Conservation (phyloP, 1,284 basidiomycete species). For the Tetrapyrgos nigripes region DNA sequence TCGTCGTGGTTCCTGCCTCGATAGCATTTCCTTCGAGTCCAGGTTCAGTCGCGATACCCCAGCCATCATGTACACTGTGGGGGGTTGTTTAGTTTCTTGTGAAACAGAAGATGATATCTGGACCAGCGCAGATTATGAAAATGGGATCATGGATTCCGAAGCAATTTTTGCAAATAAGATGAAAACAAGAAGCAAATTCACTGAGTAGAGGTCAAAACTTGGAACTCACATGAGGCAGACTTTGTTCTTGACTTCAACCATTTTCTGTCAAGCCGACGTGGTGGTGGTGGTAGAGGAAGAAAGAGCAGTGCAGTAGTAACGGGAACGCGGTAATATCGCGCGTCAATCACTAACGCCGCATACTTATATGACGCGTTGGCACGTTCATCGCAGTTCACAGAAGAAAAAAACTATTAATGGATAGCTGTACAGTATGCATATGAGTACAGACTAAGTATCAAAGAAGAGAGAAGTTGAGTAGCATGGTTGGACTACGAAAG, state of each 20-base stretch:
- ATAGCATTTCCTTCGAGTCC: conserved; percentile 88
- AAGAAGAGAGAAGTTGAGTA: no score
- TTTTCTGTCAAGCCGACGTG: neutral
- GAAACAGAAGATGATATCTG: no score
- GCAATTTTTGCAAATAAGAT: neutral
- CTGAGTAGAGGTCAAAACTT: neutral
- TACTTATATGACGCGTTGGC: no score
- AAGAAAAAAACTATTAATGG: no score
- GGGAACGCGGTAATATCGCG: neutral
- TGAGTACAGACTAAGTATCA: no score
- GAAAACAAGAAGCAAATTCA: conserved; percentile 2
- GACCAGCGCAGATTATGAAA: neutral
- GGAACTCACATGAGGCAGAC: conserved; percentile 82
- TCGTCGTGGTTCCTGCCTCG: conserved; percentile 78
- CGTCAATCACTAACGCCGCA: no score
- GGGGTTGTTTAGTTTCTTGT: neutral
- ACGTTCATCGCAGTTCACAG: no score
- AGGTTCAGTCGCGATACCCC: conserved; percentile 77
- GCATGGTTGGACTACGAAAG: no score
- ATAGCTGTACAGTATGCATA: no score
- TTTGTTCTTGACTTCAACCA: conserved; percentile 76
- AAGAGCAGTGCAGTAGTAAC: no score
- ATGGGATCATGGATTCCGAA: neutral
- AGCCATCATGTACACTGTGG: conserved; percentile 89
- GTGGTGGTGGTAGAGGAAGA: conserved; percentile 1